These are phyloP conservation scores for Aspergillus fructus DNA, from an alignment of 2,329 filamentous ascomycete species.

Conservation along the genomic window DNA sequence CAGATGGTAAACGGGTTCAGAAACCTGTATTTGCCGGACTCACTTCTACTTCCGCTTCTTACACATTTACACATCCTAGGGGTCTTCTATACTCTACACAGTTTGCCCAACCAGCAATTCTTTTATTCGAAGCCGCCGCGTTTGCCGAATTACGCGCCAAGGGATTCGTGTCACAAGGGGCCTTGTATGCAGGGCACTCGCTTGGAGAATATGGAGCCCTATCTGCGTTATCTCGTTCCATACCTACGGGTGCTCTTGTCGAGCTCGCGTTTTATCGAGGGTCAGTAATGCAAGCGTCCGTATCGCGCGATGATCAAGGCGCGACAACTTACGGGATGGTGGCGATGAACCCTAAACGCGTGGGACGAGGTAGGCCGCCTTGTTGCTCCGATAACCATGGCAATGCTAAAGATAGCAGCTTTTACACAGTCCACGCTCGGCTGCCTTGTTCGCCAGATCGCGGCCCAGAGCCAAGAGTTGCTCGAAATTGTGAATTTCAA, in stretches of 20 bases:
- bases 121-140: slow-evolving; percentile 96
- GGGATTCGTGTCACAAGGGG: slow-evolving; percentile 87
- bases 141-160: slow-evolving; percentile 97
- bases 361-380: slow-evolving; percentile 15
- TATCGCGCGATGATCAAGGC: slow-evolving; percentile 84
- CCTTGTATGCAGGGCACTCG: slow-evolving; percentile 93
- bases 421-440: slow-evolving; percentile 94
- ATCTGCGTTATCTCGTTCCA: slow-evolving; percentile 88
- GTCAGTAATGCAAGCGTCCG: slow-evolving; percentile 95
- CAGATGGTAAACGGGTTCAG: slow-evolving; percentile 71
- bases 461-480: slow-evolving; percentile 86
- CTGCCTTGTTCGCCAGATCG: slow-evolving; percentile 88
- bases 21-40: slow-evolving; percentile 93
- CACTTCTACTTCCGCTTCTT: slow-evolving; percentile 75
- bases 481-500: slow-evolving; percentile 97
- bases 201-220: slow-evolving; percentile 95
- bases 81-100: slow-evolving; percentile 92
- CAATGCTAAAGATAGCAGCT: slow-evolving; percentile 74
- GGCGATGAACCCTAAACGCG: slow-evolving; percentile 19
- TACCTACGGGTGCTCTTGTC: slow-evolving; percentile 93
- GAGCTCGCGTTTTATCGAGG: slow-evolving; percentile 98
- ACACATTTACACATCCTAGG: slow-evolving; percentile 93
- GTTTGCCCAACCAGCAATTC: slow-evolving; percentile 93
- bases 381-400: background rate
- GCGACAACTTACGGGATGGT: slow-evolving; percentile 55